phyloP scores from a whole-genome alignment of 495 filamentous ascomycete genomes.

The Penicillium atrosanguineum region DNA sequence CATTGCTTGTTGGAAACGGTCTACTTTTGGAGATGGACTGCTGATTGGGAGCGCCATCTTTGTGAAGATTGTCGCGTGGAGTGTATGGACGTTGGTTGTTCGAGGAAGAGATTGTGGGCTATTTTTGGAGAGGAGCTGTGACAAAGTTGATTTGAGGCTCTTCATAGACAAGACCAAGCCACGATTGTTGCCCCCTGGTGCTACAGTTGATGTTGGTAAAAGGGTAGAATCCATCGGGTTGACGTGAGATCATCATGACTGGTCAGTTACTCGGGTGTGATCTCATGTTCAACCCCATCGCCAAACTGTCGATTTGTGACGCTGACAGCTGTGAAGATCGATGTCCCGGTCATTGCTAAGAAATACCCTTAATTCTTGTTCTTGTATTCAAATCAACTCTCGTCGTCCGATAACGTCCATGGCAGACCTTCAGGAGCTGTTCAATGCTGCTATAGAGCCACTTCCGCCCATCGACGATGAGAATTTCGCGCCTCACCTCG shows the following conservation, averaged over 20 bases:
- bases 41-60: slow-evolving; percentile 26
- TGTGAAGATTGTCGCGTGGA: neutral
- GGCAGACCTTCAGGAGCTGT: slow-evolving; percentile 32
- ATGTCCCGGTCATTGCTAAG: neutral
- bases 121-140: neutral
- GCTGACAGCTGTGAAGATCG: too few species aligned
- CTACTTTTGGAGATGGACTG: slow-evolving; percentile 29
- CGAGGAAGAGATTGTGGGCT: neutral
- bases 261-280: slow-evolving; percentile 20
- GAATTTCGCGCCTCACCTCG: slow-evolving; percentile 41
- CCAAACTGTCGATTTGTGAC: slow-evolving; percentile 1
- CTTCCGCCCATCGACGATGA: slow-evolving; percentile 39
- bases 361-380: neutral
- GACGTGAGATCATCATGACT: slow-evolving; percentile 36
- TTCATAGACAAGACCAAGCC: neutral
- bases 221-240: slow-evolving; percentile 3
- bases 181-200: neutral
- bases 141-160: neutral
- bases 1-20: slow-evolving; percentile 38
- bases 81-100: neutral
- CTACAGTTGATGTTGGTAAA: neutral
- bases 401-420: slow-evolving; percentile 14
- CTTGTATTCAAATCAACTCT: neutral
- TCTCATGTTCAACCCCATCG: slow-evolving; percentile 18
- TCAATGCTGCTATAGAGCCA: slow-evolving; percentile 37